Conservation (phyloP, 192 early-diverging fungal species). For the Entomortierella parvispora region DNA sequence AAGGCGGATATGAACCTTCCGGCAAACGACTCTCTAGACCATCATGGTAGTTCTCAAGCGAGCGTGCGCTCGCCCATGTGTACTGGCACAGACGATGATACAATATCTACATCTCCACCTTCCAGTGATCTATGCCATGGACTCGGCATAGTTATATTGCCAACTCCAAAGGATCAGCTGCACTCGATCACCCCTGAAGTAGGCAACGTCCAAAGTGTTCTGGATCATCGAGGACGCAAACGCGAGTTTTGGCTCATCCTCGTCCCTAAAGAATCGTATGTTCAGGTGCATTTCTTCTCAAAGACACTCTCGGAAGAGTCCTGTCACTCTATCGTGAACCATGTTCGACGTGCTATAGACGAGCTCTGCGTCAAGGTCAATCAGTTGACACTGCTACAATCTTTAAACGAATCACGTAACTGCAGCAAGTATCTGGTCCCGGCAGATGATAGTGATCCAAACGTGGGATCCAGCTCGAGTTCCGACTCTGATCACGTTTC, state of each 20-base stretch:
- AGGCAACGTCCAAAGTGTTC: constrained; percentile 10
- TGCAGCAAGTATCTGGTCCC: constrained; percentile 65
- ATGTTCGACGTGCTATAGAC: constrained; percentile 62
- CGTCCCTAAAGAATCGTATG: constrained; percentile 58
- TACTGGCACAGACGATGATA: too few species aligned
- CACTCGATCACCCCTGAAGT: neutral
- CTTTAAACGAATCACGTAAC: constrained; percentile 66
- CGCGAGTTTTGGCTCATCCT: constrained; percentile 76
- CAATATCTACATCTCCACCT: constrained; percentile 14
- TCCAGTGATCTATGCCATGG: constrained; percentile 61
- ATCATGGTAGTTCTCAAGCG: too few species aligned
- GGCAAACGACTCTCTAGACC: neutral
- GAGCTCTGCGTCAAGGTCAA: constrained; percentile 76
- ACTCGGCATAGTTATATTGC: constrained; percentile 59
- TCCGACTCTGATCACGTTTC: constrained; percentile 61
- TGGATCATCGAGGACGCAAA: constrained; percentile 17
- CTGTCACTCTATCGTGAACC: constrained; percentile 63
- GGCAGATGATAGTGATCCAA: constrained; percentile 23
- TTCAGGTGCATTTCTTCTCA: constrained; percentile 78
- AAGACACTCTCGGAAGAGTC: constrained; percentile 62
- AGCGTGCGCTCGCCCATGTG: too few species aligned
- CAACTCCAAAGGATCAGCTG: constrained; percentile 13
- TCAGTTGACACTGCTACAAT: constrained; percentile 66
- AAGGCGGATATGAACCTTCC: constrained; percentile 13
- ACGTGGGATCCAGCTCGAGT: constrained; percentile 34